phyloP scores from a whole-genome alignment of 1,284 basidiomycete species.

The Ganoderma leucocontextum region DNA sequence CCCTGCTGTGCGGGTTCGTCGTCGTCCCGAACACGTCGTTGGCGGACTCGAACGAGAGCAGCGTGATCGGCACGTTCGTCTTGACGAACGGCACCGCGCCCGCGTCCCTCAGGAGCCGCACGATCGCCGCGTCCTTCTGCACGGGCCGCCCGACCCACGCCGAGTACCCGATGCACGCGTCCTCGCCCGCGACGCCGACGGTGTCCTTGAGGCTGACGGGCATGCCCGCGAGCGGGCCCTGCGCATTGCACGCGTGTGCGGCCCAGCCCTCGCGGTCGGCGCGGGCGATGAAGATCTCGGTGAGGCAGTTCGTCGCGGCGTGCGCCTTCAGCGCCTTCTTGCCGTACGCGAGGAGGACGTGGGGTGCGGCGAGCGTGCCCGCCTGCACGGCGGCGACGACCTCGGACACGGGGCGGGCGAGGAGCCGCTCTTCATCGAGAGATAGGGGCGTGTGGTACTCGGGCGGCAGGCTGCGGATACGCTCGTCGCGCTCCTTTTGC shows the following conservation, averaged over 20 bases:
- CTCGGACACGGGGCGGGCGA: constrained; percentile 49
- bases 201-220: constrained; percentile 77
- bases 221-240: constrained; percentile 70
- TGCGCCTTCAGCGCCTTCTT: constrained; percentile 64
- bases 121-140: constrained; percentile 61
- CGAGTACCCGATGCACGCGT: constrained; percentile 82
- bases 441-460: constrained; percentile 51
- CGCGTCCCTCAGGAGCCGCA: constrained; percentile 67
- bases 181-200: constrained; percentile 70
- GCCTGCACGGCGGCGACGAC: constrained; percentile 52
- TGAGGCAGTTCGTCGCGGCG: constrained; percentile 62
- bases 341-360: constrained; percentile 56
- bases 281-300: constrained; percentile 57
- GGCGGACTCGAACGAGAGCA: constrained; percentile 77
- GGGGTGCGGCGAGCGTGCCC: constrained; percentile 48
- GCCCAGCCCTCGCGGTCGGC: constrained; percentile 47
- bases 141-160: constrained; percentile 63
- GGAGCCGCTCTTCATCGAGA: constrained; percentile 48
- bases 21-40: constrained; percentile 78
- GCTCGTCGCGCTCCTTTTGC: constrained; percentile 54
- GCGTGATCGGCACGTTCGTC: constrained; percentile 77
- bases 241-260: constrained; percentile 45
- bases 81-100: constrained; percentile 84
- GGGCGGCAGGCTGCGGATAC: constrained; percentile 50
- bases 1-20: constrained; percentile 67